phyloP scores from a whole-genome alignment of 1,139 yeast genomes.

The Blastobotrys indianensis region DNA sequence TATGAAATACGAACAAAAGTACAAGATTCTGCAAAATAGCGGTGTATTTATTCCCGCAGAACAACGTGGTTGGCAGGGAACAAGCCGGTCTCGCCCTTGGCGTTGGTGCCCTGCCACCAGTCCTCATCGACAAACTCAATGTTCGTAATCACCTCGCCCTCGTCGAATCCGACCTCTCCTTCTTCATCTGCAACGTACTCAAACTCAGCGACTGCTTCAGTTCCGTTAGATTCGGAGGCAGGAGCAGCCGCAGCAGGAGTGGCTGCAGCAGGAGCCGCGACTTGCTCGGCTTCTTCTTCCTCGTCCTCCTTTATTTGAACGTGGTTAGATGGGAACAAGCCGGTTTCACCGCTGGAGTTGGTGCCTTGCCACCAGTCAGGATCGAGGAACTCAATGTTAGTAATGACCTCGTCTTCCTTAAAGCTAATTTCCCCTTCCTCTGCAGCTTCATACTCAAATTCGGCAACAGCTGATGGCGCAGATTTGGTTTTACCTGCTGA shows the following conservation, averaged over 20 bases:
- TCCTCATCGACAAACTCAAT: slow-evolving; percentile 89
- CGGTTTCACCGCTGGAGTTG: slow-evolving; percentile 55
- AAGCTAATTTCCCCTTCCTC: slow-evolving; percentile 71
- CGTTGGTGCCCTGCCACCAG: slow-evolving; percentile 89
- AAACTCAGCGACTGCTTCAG: slow-evolving; percentile 69
- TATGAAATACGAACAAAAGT: no score
- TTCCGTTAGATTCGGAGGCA: slow-evolving; percentile 14
- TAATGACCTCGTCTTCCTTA: slow-evolving; percentile 57
- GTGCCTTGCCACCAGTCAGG: slow-evolving; percentile 83
- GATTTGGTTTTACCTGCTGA: neutral
- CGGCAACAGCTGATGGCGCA: slow-evolving; percentile 46
- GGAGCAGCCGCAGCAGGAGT: slow-evolving; percentile 28
- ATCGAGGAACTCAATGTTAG: slow-evolving; percentile 63
- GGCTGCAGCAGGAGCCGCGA: slow-evolving; percentile 25
- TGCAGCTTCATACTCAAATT: slow-evolving; percentile 57
- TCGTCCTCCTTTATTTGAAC: slow-evolving; percentile 42
- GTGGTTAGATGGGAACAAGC: slow-evolving; percentile 70
- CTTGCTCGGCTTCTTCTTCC: slow-evolving; percentile 16
- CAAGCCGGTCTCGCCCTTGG: slow-evolving; percentile 66
- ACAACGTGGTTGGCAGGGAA: slow-evolving; percentile 89
- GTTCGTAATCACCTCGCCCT: slow-evolving; percentile 74
- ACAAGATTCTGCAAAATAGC: neutral
- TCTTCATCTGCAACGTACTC: slow-evolving; percentile 88
- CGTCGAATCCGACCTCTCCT: slow-evolving; percentile 76
- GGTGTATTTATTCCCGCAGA: slow-evolving; percentile 31